Evolutionary conservation across 441 rosid species (phyloP).

Genomic region (Brassica balearica): DNA sequence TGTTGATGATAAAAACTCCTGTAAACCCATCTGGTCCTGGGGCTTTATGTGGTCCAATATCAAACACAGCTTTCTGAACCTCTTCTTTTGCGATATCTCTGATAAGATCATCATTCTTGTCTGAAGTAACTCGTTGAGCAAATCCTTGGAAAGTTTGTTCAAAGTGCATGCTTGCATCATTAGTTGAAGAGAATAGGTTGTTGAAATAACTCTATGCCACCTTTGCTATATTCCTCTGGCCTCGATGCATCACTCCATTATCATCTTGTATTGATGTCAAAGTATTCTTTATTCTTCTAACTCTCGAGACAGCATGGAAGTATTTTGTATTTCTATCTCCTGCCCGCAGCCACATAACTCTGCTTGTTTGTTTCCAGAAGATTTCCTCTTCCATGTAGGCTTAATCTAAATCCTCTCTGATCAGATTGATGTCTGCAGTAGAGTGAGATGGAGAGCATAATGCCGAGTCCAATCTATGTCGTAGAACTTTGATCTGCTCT

Average conservation of each 20-base stretch:
- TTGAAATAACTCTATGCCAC: background rate
- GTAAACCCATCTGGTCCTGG: background rate
- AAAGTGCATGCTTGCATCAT: background rate
- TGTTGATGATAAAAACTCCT: background rate
- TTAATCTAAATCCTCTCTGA: background rate
- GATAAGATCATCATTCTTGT: background rate
- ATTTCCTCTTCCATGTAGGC: background rate
- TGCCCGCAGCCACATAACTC: background rate
- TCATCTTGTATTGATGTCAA: background rate
- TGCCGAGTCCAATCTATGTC: background rate
- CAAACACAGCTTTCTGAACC: background rate
- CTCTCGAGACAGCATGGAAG: background rate
- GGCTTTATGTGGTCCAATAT: background rate
- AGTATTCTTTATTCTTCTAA: background rate
- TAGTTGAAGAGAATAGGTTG: background rate
- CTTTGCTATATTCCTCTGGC: background rate
- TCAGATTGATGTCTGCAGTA: background rate
- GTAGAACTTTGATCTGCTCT: background rate
- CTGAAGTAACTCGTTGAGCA: background rate
- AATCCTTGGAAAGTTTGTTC: background rate
- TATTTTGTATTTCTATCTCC: background rate
- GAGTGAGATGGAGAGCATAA: background rate
- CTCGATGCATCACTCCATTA: background rate
- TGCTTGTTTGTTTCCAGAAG: background rate
- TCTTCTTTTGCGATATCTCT: background rate